phyloP scores from a whole-genome alignment of 306 rosid genomes.

The Mucuna pruriens region DNA sequence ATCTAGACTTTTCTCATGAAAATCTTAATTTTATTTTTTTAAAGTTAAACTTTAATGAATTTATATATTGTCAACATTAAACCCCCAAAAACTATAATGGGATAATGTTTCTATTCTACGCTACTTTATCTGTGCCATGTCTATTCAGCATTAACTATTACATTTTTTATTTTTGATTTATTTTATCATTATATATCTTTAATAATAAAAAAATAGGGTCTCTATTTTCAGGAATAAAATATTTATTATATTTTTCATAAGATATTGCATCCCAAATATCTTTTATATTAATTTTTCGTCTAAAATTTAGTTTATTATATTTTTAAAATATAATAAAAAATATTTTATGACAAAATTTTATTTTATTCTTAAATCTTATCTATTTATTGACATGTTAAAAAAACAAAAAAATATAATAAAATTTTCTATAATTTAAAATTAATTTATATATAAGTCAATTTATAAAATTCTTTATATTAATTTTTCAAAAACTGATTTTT shows the following conservation, averaged over 20 bases:
- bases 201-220: background rate
- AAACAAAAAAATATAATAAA: too few relatives aligned
- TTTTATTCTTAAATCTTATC: too few relatives aligned
- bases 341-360: too few relatives aligned
- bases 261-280: background rate
- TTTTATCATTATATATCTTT: background rate
- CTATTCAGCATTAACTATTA: background rate
- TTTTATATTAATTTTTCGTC: background rate
- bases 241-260: too few relatives aligned
- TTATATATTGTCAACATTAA: background rate
- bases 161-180: background rate
- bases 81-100: background rate
- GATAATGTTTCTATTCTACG: conserved; percentile 8
- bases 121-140: background rate
- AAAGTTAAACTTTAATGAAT: background rate
- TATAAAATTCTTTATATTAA: too few relatives aligned
- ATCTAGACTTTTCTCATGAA: background rate
- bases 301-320: background rate
- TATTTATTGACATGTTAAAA: too few relatives aligned
- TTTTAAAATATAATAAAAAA: background rate
- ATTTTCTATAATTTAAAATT: too few relatives aligned
- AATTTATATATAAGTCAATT: too few relatives aligned
- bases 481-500: too few relatives aligned
- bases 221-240: too few relatives aligned
- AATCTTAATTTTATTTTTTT: background rate